These are phyloP conservation scores for Tritrichomonas musculus DNA, from an alignment of 208 protist genomes.

Conservation along the genomic window DNA sequence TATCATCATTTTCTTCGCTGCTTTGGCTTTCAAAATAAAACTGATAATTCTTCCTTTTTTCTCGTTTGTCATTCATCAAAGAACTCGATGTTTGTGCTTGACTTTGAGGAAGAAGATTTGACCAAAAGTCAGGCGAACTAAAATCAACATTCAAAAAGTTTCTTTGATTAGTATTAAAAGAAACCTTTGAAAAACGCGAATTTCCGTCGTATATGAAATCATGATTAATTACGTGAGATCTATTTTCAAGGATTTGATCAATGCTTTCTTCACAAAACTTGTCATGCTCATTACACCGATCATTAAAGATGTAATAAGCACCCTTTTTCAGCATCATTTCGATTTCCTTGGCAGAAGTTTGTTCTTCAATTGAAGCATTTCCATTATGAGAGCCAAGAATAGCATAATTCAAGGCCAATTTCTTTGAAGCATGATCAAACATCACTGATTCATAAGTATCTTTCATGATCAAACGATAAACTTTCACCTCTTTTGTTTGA, in stretches of 20 bases:
- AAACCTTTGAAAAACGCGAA: not conserved
- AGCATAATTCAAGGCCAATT: slow-evolving; percentile 70
- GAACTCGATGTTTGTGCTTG: not conserved
- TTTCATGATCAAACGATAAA: slow-evolving; percentile 81
- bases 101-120: not conserved
- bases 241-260: slow-evolving; percentile 30
- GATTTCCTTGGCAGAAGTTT: slow-evolving; percentile 34
- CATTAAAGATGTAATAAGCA: slow-evolving; percentile 35
- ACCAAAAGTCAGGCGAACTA: not conserved
- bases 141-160: not conserved
- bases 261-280: slow-evolving; percentile 32
- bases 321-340: slow-evolving; percentile 36
- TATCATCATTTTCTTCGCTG: no score
- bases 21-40: no score
- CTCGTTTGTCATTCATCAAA: no score
- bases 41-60: no score
- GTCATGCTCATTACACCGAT: not conserved
- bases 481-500: slow-evolving; percentile 74
- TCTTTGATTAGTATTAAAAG: not conserved
- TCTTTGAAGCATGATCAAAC: slow-evolving; percentile 68
- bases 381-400: slow-evolving; percentile 43
- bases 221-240: not conserved
- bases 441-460: slow-evolving; percentile 84
- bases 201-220: not conserved
- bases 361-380: not conserved